A percentile compares a stretch with the other conserved stretches of the same genome.
Conservation (phyloP, 1,284 basidiomycete species). For the Violaceomyces palustris region DNA sequence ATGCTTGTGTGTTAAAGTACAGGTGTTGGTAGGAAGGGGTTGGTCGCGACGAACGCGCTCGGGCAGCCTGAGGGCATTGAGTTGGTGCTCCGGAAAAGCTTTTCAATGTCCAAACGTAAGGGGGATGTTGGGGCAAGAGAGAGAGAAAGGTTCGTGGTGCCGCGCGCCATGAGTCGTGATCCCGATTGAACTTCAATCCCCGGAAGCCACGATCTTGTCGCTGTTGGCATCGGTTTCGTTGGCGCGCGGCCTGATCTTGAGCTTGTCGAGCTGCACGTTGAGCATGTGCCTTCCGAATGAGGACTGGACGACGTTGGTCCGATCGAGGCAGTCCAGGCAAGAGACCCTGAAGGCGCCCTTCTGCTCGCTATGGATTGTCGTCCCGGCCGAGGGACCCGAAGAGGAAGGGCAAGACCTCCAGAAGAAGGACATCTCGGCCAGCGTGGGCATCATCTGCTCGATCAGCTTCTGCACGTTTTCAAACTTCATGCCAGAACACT, state of each 20-base stretch:
- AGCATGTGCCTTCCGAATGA: conserved; percentile 81
- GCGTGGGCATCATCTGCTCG: conserved; percentile 75
- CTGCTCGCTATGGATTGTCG: conserved; percentile 60
- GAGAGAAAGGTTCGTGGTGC: too few species aligned
- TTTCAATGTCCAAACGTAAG: too few species aligned
- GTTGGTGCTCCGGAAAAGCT: too few species aligned
- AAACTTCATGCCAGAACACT: conserved; percentile 65
- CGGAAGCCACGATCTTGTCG: background rate
- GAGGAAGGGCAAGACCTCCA: too few species aligned
- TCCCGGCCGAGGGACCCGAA: conserved; percentile 62
- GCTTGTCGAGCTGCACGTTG: conserved; percentile 60
- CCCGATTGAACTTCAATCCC: too few species aligned
- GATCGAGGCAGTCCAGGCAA: conserved; percentile 90
- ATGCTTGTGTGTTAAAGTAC: too few species aligned
- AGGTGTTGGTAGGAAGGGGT: too few species aligned
- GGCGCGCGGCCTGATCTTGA: conserved; percentile 25
- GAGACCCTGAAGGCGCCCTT: conserved; percentile 87
- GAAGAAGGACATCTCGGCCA: conserved; percentile 59
- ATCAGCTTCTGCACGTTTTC: conserved; percentile 58
- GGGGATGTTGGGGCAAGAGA: too few species aligned
- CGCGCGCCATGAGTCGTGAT: too few species aligned
- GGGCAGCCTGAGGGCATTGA: too few species aligned
- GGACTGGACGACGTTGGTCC: conserved; percentile 94
- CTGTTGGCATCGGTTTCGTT: background rate
- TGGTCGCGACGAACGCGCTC: too few species aligned